These are phyloP conservation scores for Russula earlei DNA, from an alignment of 768 basidiomycete species.

Conservation along the genomic window DNA sequence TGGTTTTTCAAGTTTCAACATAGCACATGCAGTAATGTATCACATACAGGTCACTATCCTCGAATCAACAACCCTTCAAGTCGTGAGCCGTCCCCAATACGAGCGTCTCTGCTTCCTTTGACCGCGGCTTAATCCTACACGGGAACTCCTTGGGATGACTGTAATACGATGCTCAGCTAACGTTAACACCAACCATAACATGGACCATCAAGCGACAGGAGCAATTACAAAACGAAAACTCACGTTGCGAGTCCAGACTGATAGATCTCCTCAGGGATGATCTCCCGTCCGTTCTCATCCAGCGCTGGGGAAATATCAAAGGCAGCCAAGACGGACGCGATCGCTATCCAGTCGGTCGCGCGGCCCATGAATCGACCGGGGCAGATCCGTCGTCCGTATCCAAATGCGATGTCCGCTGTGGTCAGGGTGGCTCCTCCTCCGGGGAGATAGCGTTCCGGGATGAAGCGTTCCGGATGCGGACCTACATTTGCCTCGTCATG, in stretches of 20 bases:
- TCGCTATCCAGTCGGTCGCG: conserved; percentile 30
- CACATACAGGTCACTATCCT: too few species aligned
- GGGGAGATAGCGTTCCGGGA: neutral
- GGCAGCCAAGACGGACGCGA: conserved; percentile 30
- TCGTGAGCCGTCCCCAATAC: neutral
- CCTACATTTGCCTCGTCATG: conserved; percentile 14
- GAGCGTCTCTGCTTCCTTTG: conserved; percentile 1
- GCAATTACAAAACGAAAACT: neutral
- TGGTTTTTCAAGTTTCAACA: too few species aligned
- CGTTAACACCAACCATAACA: neutral
- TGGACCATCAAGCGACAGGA: neutral
- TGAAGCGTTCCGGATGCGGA: neutral
- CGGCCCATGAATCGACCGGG: conserved; percentile 28
- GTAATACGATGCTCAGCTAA: neutral
- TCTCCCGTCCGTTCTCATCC: neutral
- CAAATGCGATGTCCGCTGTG: conserved; percentile 1
- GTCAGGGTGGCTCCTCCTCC: neutral
- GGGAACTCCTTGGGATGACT: conserved; percentile 6
- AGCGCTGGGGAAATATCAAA: conserved; percentile 27
- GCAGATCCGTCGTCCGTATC: conserved; percentile 17
- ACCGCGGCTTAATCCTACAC: conserved; percentile 1
- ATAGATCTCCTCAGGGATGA: neutral
- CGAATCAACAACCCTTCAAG: too few species aligned
- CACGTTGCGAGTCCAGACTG: neutral
- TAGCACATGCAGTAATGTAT: too few species aligned